Base-by-base conservation (phyloP, 2,329 filamentous ascomycete genomes). In the Tolypocladium tundrense region DNA sequence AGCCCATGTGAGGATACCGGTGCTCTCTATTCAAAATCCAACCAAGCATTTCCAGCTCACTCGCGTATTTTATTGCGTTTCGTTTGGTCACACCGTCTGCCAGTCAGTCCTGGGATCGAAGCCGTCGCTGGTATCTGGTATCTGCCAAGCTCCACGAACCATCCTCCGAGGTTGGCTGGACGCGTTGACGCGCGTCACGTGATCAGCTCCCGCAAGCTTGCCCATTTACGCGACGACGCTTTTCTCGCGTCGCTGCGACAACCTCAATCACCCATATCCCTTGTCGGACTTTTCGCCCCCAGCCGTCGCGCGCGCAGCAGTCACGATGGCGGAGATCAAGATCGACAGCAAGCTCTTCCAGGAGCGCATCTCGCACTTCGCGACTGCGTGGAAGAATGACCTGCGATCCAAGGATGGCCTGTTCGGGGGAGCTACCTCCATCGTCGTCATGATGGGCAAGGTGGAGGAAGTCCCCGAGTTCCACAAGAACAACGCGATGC, bases 301-400 rank as follows among this genome's bases (percentile, higher is more conserved):
- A 21, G 68, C 62, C 65, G 62, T 63, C 65, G 65, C 64, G 61
- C 61, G 61, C 61, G 62, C 69, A 69, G 68, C 65, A 68, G 70
- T 70, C 73, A 78, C 70, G 73, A 85, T 85, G 84, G 81, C 80
- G 70, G 90, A 95, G 76, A 96, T 99, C 77, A 90, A 90, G 77
- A 97, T 99, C 79, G 92, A 97, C 79, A 90, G 88, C 78, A 87
- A 88, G 74, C 80, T 86, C 72, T 99, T 99, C 79, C 92, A 96
- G 75, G 92, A 94, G 78, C 92, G 94, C 70, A 83, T 97, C 65
- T 87, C 87, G 65, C 87, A 88, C 70, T 88, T 99, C 68, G 83
- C 92, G 71, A 86, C 89, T 67, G 86, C 91, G 77, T 99, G 95
- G 94, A 97, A 96, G 80, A 86, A 89, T 68, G 93, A 97, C 80